Evolutionary conservation across 2,329 filamentous ascomycete genomes (phyloP).

Genomic region (Pseudopithomyces chartarum): DNA sequence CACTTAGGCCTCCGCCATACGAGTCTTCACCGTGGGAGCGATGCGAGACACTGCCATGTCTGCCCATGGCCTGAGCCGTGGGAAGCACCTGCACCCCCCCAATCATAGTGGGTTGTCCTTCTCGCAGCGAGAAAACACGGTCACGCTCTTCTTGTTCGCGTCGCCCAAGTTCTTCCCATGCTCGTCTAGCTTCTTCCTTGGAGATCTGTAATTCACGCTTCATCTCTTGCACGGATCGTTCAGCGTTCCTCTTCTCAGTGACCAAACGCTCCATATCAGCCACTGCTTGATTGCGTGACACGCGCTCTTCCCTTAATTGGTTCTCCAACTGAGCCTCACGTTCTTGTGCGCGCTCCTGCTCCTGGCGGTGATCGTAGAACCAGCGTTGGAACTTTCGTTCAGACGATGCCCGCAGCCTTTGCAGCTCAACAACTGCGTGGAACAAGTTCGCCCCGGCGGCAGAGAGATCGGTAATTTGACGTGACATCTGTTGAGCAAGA

Average conservation of each 20-base stretch:
- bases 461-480: constrained; percentile 96
- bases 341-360: constrained; percentile 85
- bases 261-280: constrained; percentile 69
- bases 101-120: constrained; percentile 85
- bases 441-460: constrained; percentile 96
- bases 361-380: constrained; percentile 93
- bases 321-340: constrained; percentile 79
- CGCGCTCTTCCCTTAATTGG: constrained; percentile 74
- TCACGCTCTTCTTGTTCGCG: constrained; percentile 93
- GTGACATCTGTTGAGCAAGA: constrained; percentile 82
- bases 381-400: constrained; percentile 98
- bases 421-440: constrained; percentile 94
- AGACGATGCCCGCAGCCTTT: constrained; percentile 89
- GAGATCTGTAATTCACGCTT: constrained; percentile 91
- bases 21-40: constrained; percentile 41
- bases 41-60: constrained; percentile 54
- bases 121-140: constrained; percentile 80
- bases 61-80: constrained; percentile 75
- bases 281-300: constrained; percentile 69
- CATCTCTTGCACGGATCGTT: constrained; percentile 86
- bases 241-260: constrained; percentile 69
- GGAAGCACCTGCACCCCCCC: constrained; percentile 95
- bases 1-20: constrained; percentile 37
- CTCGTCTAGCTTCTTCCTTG: constrained; percentile 91
- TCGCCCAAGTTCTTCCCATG: constrained; percentile 95